A percentile compares a stretch with the other conserved stretches of the same genome.
Conservation (phyloP, 768 basidiomycete species). For the Baorangia bicolor region DNA sequence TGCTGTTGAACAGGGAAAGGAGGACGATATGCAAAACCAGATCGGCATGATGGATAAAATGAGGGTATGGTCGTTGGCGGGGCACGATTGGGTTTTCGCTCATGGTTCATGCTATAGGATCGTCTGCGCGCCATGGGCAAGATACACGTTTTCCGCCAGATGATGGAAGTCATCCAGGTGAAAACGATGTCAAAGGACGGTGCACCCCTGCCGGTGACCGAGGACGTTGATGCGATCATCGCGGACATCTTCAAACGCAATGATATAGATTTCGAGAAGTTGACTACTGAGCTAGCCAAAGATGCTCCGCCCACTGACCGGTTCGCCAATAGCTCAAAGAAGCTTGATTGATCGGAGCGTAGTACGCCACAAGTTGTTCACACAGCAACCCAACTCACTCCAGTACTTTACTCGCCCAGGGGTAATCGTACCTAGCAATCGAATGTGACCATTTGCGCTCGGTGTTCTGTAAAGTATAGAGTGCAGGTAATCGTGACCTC, state of each 20-base stretch:
- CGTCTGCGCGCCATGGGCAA: constrained; percentile 32
- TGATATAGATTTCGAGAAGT: constrained; percentile 30
- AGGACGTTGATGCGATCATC: constrained; percentile 32
- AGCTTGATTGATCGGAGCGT: constrained; percentile 23
- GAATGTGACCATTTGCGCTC: neutral
- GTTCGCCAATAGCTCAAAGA: constrained; percentile 28
- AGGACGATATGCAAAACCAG: constrained; percentile 17
- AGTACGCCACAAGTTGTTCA: neutral
- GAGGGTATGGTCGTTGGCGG: constrained; percentile 16
- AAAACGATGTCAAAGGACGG: constrained; percentile 30
- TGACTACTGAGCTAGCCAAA: constrained; percentile 24
- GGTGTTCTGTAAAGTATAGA: neutral
- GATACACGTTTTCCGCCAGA: constrained; percentile 28
- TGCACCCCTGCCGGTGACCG: constrained; percentile 22
- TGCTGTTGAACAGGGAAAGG: constrained; percentile 30
- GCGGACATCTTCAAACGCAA: constrained; percentile 34
- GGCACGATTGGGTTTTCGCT: neutral
- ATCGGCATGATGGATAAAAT: constrained; percentile 31
- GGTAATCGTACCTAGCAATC: neutral
- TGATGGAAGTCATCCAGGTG: constrained; percentile 34
- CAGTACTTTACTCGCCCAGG: neutral
- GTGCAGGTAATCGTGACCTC: neutral
- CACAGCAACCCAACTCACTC: neutral
- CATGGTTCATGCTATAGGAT: constrained; percentile 14
- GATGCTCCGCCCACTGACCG: constrained; percentile 21